These are phyloP conservation scores for Suhomyces kunorum DNA, from an alignment of 1,139 yeast species.

Conservation along the genomic window DNA sequence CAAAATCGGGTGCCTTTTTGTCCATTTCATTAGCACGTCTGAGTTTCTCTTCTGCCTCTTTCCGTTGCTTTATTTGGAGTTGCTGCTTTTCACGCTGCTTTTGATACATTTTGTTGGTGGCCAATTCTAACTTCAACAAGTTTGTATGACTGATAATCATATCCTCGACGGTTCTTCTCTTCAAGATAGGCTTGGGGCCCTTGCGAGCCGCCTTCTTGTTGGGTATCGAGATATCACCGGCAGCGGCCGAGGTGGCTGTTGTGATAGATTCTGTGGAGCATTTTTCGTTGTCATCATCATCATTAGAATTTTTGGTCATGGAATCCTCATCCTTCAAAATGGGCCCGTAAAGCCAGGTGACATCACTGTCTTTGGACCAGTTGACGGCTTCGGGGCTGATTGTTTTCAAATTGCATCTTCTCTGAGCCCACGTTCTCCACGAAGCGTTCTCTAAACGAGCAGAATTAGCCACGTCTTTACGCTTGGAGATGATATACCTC, in stretches of 20 bases:
- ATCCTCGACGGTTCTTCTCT: constrained; percentile 78
- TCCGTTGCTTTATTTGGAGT: constrained; percentile 17
- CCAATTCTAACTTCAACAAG: constrained; percentile 48
- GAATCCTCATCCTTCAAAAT: constrained; percentile 50
- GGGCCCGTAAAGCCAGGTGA: constrained; percentile 84
- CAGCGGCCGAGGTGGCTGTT: constrained; percentile 47
- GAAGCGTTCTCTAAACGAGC: constrained; percentile 76
- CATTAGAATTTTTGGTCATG: constrained; percentile 6
- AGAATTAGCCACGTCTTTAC: constrained; percentile 71
- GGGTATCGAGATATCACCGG: constrained; percentile 47
- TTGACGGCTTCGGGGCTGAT: constrained; percentile 72
- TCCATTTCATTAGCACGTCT: constrained; percentile 4
- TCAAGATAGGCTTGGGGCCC: constrained; percentile 72
- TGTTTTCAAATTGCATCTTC: constrained; percentile 63
- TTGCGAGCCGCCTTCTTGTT: constrained; percentile 23
- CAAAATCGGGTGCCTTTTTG: constrained; percentile 42
- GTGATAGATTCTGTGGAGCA: constrained; percentile 22
- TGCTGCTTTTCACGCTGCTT: constrained; percentile 29
- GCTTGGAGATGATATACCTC: constrained; percentile 84
- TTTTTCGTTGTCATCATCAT: constrained; percentile 26
- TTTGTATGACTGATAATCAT: constrained; percentile 63
- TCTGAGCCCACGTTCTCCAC: constrained; percentile 89
- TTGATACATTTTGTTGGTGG: constrained; percentile 39
- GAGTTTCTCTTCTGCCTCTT: constrained; percentile 11
- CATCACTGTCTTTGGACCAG: constrained; percentile 81